These are phyloP conservation scores for Phaeosphaeria sp. DNA, from an alignment of 2,329 filamentous ascomycete genomes.

Conservation along the genomic window DNA sequence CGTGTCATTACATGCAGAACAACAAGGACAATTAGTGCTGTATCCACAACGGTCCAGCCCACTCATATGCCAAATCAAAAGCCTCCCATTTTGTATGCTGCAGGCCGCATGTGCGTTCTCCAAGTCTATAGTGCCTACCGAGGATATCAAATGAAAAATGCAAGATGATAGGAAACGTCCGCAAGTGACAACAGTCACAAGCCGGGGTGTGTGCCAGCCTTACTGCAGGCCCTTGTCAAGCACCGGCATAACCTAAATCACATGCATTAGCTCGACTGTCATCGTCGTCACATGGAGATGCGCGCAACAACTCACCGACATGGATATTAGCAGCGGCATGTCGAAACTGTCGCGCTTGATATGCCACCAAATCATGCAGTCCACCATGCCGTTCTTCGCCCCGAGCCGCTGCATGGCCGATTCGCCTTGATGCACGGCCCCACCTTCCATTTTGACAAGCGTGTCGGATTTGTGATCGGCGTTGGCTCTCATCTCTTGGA, in stretches of 20 bases:
- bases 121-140: neutral
- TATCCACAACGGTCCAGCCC: neutral
- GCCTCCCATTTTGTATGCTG: neutral
- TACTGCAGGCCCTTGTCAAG: constrained; percentile 33
- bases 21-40: neutral
- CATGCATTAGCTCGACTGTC: constrained; percentile 30
- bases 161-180: neutral
- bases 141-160: neutral
- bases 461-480: constrained; percentile 34
- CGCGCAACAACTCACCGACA: constrained; percentile 77
- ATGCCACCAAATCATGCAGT: constrained; percentile 96
- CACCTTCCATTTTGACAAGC: constrained; percentile 39
- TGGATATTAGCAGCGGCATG: constrained; percentile 97
- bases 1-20: no score
- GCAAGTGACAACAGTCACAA: neutral
- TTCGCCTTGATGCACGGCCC: constrained; percentile 62
- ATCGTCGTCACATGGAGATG: neutral
- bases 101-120: neutral
- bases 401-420: constrained; percentile 81
- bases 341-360: constrained; percentile 97
- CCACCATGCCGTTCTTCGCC: constrained; percentile 85
- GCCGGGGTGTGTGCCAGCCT: neutral
- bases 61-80: neutral
- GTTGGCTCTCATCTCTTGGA: constrained; percentile 31
- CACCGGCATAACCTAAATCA: constrained; percentile 14